phyloP scores from a whole-genome alignment of 208 protist species.

The Acanthamoeba castellanii region DNA sequence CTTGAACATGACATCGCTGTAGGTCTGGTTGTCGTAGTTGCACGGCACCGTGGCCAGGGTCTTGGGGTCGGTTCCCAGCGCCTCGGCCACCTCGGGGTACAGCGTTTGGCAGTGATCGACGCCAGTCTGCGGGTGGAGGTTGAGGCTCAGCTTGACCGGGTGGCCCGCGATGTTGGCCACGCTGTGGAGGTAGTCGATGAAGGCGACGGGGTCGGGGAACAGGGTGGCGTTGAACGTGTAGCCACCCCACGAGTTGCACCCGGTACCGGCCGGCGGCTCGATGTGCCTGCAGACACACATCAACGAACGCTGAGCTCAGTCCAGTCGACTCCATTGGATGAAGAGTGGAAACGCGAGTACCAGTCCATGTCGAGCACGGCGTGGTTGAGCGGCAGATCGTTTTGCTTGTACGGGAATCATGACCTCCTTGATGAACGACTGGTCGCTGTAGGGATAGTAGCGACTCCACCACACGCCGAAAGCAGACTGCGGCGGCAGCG shows the following conservation, averaged over 20 bases:
- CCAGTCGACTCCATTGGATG: not conserved
- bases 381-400: constrained; percentile 1
- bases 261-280: not conserved
- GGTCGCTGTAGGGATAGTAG: constrained; percentile 56
- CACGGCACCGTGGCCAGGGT: not conserved
- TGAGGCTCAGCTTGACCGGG: not conserved
- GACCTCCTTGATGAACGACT: not conserved
- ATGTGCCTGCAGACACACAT: not conserved
- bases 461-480: constrained; percentile 81
- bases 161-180: not conserved
- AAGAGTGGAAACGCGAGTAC: not conserved
- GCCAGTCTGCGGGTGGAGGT: constrained; percentile 2
- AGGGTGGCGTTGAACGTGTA: not conserved
- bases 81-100: not conserved
- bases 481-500: constrained; percentile 73
- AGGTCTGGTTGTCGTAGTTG: constrained; percentile 4
- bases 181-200: not conserved
- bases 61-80: not conserved
- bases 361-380: not conserved
- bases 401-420: not conserved
- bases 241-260: not conserved
- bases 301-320: no score
- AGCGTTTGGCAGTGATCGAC: constrained; percentile 7
- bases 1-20: constrained; percentile 5
- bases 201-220: not conserved